A percentile compares a stretch with the other conserved stretches of the same genome.
These are phyloP conservation scores for Globisporangium megalacanthum DNA, from an alignment of 352 stramenopile genomes.

Conservation along the genomic window DNA sequence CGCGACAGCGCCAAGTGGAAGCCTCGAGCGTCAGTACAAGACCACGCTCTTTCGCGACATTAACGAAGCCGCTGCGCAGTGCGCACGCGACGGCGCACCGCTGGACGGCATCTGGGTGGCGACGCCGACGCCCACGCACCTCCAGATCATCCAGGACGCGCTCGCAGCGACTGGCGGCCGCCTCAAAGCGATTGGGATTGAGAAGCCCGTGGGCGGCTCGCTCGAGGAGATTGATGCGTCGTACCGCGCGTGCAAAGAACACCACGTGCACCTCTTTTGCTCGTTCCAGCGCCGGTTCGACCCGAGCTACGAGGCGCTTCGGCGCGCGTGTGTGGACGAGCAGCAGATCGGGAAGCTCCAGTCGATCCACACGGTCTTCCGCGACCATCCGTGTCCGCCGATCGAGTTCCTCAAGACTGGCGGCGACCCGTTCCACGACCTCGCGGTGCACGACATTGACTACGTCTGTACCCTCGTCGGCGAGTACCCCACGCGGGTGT, in stretches of 20 bases:
- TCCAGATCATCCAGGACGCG: slow-evolving; percentile 40
- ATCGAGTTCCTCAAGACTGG: slow-evolving; percentile 85
- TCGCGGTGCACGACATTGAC: slow-evolving; percentile 91
- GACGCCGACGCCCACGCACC: slow-evolving; percentile 67
- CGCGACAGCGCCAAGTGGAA: slow-evolving; percentile 16
- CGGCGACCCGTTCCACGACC: slow-evolving; percentile 90
- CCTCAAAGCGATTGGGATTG: slow-evolving; percentile 55
- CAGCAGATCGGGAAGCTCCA: slow-evolving; percentile 56
- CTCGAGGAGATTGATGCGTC: slow-evolving; percentile 56
- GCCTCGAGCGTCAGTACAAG: slow-evolving; percentile 39
- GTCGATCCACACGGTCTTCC: slow-evolving; percentile 86
- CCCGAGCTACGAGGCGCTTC: slow-evolving; percentile 71
- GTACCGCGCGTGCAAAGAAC: slow-evolving; percentile 44
- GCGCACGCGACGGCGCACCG: slow-evolving; percentile 13
- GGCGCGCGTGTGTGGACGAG: slow-evolving; percentile 36
- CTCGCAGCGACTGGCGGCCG: slow-evolving; percentile 12
- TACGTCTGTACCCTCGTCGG: slow-evolving; percentile 78
- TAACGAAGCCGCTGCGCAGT: slow-evolving; percentile 18
- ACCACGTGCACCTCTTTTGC: slow-evolving; percentile 73
- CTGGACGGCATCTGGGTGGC: slow-evolving; percentile 70
- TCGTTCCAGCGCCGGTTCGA: slow-evolving; percentile 92
- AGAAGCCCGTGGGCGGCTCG: slow-evolving; percentile 62
- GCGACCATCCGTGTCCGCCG: slow-evolving; percentile 84
- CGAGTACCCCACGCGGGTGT: slow-evolving; percentile 78
- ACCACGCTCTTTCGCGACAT: slow-evolving; percentile 33